Percentiles rank a stretch among this genome's conserved stretches.
Evolutionary conservation across 2,329 filamentous ascomycete genomes (phyloP).

Genomic region (Stagonosporopsis tanaceti): DNA sequence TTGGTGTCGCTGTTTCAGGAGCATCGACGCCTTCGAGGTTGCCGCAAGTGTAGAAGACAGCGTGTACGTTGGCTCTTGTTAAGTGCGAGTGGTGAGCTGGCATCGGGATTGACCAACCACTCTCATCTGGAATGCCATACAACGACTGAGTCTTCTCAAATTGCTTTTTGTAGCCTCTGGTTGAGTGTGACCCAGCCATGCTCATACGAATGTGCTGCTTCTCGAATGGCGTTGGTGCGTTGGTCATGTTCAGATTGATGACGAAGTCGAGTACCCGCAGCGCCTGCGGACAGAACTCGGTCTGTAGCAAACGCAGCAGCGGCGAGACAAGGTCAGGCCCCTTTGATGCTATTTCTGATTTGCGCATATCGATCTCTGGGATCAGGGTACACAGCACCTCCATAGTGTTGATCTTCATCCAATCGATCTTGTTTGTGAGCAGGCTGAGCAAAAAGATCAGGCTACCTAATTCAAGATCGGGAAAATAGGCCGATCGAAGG

Average conservation of each 20-base stretch:
- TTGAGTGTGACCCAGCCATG: conserved; percentile 88
- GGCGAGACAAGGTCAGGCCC: conserved; percentile 96
- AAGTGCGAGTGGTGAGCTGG: conserved; percentile 87
- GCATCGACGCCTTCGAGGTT: conserved; percentile 53
- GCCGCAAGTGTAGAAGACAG: conserved; percentile 93
- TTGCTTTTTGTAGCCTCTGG: conserved; percentile 84
- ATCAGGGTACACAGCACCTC: conserved; percentile 85
- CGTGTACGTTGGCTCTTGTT: conserved; percentile 91
- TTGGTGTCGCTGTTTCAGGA: conserved; percentile 75
- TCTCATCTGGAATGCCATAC: conserved; percentile 95
- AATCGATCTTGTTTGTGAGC: conserved; percentile 84
- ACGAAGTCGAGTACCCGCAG: conserved; percentile 92
- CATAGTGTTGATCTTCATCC: conserved; percentile 95
- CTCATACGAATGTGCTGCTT: conserved; percentile 97
- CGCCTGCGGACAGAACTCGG: conserved; percentile 91
- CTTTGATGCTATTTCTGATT: conserved; percentile 86
- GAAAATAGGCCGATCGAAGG: conserved; percentile 80
- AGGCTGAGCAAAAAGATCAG: conserved; percentile 90
- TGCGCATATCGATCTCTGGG: conserved; percentile 90
- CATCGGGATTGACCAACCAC: conserved; percentile 94
- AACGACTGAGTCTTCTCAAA: conserved; percentile 93
- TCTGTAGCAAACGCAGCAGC: conserved; percentile 85
- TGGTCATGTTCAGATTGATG: conserved; percentile 93
- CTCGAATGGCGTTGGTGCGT: conserved; percentile 79
- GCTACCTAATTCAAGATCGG: conserved; percentile 81